These are phyloP conservation scores for Ceriops zippeliana DNA, from an alignment of 345 rosid genomes.

Conservation along the genomic window DNA sequence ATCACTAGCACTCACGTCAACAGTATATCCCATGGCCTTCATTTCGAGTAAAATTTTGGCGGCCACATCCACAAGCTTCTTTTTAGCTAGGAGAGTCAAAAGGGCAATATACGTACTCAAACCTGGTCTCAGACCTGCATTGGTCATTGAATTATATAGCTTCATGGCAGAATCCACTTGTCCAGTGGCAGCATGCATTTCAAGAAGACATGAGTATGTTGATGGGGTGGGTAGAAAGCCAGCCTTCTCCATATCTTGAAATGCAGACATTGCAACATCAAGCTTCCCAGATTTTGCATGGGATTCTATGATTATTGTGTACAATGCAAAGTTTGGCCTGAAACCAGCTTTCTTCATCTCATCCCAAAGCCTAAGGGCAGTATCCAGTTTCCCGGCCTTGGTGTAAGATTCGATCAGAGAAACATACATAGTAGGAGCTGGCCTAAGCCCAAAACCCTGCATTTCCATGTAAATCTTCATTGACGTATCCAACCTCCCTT, in stretches of 20 bases:
- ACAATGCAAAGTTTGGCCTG: constrained; percentile 86
- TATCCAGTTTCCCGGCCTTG: constrained; percentile 89
- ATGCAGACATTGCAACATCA: constrained; percentile 77
- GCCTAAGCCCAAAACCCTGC: constrained; percentile 69
- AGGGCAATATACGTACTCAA: constrained; percentile 79
- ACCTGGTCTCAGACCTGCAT: constrained; percentile 86
- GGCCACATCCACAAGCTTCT: constrained; percentile 90
- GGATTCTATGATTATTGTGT: constrained; percentile 79
- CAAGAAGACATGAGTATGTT: constrained; percentile 85
- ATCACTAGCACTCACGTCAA: constrained; percentile 91
- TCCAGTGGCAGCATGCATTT: constrained; percentile 90
- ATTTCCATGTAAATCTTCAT: constrained; percentile 86
- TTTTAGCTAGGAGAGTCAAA: constrained; percentile 74
- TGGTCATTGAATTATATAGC: constrained; percentile 88
- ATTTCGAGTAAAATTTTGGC: constrained; percentile 92
- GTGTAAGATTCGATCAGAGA: constrained; percentile 84
- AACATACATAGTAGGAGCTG: constrained; percentile 78
- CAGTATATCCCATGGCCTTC: constrained; percentile 92
- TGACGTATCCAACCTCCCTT: constrained; percentile 87
- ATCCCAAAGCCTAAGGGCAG: constrained; percentile 86
- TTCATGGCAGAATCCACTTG: constrained; percentile 94
- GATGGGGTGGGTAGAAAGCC: constrained; percentile 93
- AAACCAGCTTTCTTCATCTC: constrained; percentile 83
- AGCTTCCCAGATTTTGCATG: constrained; percentile 98
- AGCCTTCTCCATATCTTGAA: constrained; percentile 86